Evolutionary conservation across 169 alveolate genomes (phyloP).

Genomic region (Eimeria acervulina): DNA sequence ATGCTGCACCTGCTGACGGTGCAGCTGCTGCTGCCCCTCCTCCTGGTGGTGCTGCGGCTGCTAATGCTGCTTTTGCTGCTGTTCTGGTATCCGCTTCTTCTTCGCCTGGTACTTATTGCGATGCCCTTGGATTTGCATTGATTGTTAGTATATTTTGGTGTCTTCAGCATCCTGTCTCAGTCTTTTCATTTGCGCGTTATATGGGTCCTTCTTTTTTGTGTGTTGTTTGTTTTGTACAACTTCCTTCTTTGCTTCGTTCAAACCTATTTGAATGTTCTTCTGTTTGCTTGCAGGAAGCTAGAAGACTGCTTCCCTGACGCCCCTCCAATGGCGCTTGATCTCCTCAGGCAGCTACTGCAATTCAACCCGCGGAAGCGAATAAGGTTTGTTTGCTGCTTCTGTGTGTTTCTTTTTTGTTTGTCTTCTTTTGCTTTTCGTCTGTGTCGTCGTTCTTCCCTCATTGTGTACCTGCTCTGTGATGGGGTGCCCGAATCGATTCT

Average conservation of each 20-base stretch:
- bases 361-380: slow-evolving; percentile 94
- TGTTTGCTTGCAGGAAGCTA: slow-evolving; percentile 74
- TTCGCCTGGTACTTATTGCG: too few species aligned
- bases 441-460: neutral
- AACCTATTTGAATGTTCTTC: neutral
- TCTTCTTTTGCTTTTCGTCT: neutral
- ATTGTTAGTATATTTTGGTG: neutral
- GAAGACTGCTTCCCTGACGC: slow-evolving; percentile 88
- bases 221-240: neutral
- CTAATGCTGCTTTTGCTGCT: slow-evolving; percentile 17
- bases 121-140: neutral
- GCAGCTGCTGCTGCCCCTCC: neutral
- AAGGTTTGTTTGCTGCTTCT: slow-evolving; percentile 23
- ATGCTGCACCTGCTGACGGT: neutral
- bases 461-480: neutral
- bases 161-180: neutral
- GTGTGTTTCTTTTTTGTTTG: too few species aligned
- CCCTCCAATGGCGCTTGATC: slow-evolving; percentile 93
- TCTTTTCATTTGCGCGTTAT: neutral
- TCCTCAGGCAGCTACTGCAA: slow-evolving; percentile 92
- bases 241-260: neutral
- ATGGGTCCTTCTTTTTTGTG: neutral
- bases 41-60: slow-evolving; percentile 20
- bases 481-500: too few species aligned
- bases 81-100: neutral